Base-by-base conservation (phyloP, 345 rosid species). In the Salix dunnii region DNA sequence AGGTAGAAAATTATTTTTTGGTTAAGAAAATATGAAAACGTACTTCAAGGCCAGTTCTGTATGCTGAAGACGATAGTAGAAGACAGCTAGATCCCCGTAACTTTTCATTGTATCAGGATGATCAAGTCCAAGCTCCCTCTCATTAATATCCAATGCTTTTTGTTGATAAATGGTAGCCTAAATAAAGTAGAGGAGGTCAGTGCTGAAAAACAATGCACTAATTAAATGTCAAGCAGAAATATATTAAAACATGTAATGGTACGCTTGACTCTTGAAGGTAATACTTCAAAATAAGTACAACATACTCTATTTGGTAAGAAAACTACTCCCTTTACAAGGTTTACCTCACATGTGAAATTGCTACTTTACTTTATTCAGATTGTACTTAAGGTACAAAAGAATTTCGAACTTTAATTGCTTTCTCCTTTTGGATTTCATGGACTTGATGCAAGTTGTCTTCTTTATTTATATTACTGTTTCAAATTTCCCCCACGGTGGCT, bases 91-190 rank as follows among this genome's bases (percentile, higher is more conserved):
- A 75, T 82, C 84, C 66, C 84, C 84, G 51, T 82, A 82, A 62
- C 84, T 82, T 74, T 82, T 82, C 84, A 82, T 82, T 64, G 84
- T 82, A 74, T 78, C 84, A 35, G 84, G 81, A 82, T 82, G 84
- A 58, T 78, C 84, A 70, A 82, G 84, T 74, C 84, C 84, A 7
- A 82, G 81, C 74, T 82, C 84, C 79, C 81, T 78, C 72, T 82
- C 84, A 67, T 82, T 82, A 70, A 82, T 82, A 78, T 82, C 84
- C 75, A 82, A 65, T 12, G 84, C 84, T 48, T 74, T 82, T 67
- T 82, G 81, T 70, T 82, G 84, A 75, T 82, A 82, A 74, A 82
- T 82, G 58, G 81, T 82, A 53, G 84, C 84, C 84, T 96, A 77
- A 20, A 82, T 43, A 82, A 63, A 73, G 73, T 70, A 75, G 81